A percentile compares a stretch with the other conserved stretches of the same genome.
Conservation (phyloP, 2,329 filamentous ascomycete species). For the Leptodontidium sp. region DNA sequence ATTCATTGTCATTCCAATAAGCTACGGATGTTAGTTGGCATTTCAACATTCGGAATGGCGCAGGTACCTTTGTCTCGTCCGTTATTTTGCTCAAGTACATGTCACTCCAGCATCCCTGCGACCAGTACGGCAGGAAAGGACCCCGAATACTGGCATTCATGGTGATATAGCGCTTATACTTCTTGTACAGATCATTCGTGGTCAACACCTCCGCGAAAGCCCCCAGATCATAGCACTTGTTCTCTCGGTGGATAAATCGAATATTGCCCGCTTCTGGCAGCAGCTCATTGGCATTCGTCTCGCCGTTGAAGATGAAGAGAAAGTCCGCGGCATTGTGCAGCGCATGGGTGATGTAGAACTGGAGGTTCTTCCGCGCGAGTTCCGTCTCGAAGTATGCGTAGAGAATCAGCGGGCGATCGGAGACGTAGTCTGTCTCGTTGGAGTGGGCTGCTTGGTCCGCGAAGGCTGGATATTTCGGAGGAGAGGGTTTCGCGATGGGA, state of each 20-base stretch:
- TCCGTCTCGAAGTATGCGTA: conserved; percentile 43
- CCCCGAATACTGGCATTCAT: conserved; percentile 45
- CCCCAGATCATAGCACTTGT: conserved; percentile 44
- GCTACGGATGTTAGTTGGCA: conserved; percentile 30
- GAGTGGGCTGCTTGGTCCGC: neutral
- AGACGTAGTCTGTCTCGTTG: conserved; percentile 10
- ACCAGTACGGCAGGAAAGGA: conserved; percentile 43
- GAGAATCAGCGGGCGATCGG: conserved; percentile 39
- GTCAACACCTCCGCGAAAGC: conserved; percentile 41
- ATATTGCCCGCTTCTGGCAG: conserved; percentile 39
- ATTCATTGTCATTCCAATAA: conserved; percentile 44
- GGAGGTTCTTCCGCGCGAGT: conserved; percentile 38
- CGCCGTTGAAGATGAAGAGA: conserved; percentile 43
- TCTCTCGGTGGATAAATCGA: conserved; percentile 34
- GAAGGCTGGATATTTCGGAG: conserved; percentile 13
- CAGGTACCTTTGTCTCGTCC: conserved; percentile 38
- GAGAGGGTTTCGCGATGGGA: neutral
- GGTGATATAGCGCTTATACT: conserved; percentile 42
- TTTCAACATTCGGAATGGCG: neutral
- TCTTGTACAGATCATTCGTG: conserved; percentile 39
- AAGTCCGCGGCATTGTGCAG: conserved; percentile 43
- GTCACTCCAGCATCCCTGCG: conserved; percentile 42
- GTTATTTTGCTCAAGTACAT: conserved; percentile 40
- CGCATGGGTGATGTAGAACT: conserved; percentile 42
- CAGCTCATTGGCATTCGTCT: conserved; percentile 33